Conservation (phyloP, 805 yeast genomes). For the Kluyveromyces aestuarii region DNA sequence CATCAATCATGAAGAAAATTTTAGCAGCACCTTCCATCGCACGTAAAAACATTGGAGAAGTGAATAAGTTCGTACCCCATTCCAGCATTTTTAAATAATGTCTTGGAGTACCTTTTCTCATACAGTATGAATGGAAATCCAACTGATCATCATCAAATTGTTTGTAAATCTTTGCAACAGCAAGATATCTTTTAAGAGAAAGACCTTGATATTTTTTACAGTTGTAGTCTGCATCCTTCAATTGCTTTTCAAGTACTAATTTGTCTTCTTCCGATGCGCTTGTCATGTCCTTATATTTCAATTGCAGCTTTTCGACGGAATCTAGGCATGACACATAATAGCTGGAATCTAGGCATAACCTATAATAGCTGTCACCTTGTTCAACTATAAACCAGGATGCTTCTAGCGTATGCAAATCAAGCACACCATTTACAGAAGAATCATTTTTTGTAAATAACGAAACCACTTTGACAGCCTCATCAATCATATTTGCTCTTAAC, state of each 20-base stretch:
- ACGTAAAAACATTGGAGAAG: slow-evolving; percentile 63
- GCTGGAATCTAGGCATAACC: slow-evolving; percentile 47
- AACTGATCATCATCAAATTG: slow-evolving; percentile 76
- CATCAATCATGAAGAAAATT: slow-evolving; percentile 38
- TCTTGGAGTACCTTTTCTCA: slow-evolving; percentile 84
- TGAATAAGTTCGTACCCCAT: slow-evolving; percentile 75
- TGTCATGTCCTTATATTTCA: slow-evolving; percentile 5
- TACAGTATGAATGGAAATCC: slow-evolving; percentile 90
- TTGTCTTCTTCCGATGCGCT: slow-evolving; percentile 12
- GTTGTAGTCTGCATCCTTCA: slow-evolving; percentile 35
- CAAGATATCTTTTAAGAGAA: slow-evolving; percentile 68
- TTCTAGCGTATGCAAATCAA: slow-evolving; percentile 82
- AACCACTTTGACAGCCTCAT: slow-evolving; percentile 63
- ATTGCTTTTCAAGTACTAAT: slow-evolving; percentile 19
- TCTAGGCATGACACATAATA: slow-evolving; percentile 51
- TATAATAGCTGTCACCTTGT: slow-evolving; percentile 71
- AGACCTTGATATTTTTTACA: slow-evolving; percentile 49
- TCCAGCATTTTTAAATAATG: slow-evolving; percentile 65
- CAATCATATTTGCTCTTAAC: slow-evolving; percentile 63
- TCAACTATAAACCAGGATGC: slow-evolving; percentile 84
- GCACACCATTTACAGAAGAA: slow-evolving; percentile 70
- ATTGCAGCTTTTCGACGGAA: slow-evolving; percentile 14
- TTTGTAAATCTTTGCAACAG: slow-evolving; percentile 57
- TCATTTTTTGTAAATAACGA: slow-evolving; percentile 83
- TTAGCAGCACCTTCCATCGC: slow-evolving; percentile 57